Base-by-base conservation (phyloP, 768 basidiomycete genomes). In the Boletus tomentosulus region DNA sequence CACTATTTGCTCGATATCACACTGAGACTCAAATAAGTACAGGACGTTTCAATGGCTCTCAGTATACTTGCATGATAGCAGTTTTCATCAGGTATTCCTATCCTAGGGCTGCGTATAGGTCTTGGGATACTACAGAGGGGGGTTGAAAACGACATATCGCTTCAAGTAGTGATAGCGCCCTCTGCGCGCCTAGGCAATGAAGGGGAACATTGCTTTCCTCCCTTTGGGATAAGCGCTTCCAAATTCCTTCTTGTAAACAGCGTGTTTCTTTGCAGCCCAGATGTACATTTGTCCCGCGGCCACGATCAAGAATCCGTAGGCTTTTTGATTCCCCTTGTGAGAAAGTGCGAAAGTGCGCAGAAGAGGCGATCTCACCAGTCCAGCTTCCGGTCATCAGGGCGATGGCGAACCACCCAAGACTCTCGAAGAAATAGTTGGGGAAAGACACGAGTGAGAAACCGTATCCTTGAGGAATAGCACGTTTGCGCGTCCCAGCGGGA, bases 401-500 rank as follows among this genome's bases (percentile, higher is more conserved):
- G 47, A 97, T 77, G 15, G 79, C 74, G 4, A 76, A 63, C 91
- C 96, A 97, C 0, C 74, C 86, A 25, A 96, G 55, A 8, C 74
- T 78, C 73, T 99, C 97, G 64, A 95, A 98, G 67, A 90, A 85
- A 74, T 99, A 99, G 71, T 99, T 98, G 15, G 96, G 92, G 75
- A 82, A 89, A 6, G 91, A 88, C 38, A 95, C 80, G n/a, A 82
- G 72, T 50, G 83, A 76, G 74, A 98, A 99, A 6, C 94, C 95
- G 59, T 93, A 96, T 25, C 97, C 96, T n/a, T 76, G 73, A 0
- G 97, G 97, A 60, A 97, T 87, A n/a, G 80, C 86, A 46, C 96
- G 87, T 51, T 78, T 81, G 54, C 82, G 85, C 6, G 86, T 80
- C 15, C 90, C 92, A 24, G 80, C 74, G 0, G 96, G 92, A 22